These are phyloP conservation scores for Cercospora sesami DNA, from an alignment of 2,329 filamentous ascomycete genomes.

Conservation along the genomic window DNA sequence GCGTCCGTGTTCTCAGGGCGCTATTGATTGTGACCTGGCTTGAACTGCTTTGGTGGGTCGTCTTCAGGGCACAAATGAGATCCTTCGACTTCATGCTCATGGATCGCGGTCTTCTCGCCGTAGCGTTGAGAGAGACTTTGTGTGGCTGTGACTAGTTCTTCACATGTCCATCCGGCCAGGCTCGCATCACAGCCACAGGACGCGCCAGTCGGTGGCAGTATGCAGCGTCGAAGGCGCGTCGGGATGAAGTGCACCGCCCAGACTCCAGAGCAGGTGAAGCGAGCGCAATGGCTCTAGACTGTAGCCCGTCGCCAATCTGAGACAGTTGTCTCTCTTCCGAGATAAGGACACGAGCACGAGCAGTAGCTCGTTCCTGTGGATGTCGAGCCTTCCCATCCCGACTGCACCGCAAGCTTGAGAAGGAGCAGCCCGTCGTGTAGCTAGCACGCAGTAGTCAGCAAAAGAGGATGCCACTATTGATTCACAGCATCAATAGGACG, in stretches of 20 bases:
- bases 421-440: not conserved
- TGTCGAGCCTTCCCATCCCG: not conserved
- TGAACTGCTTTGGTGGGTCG: not conserved
- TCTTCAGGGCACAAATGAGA: not conserved
- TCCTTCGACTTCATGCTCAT: not conserved
- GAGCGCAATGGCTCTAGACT: not conserved
- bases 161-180: not conserved
- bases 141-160: not conserved
- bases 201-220: not conserved
- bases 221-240: not conserved
- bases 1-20: not conserved
- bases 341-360: not conserved
- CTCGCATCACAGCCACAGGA: not conserved
- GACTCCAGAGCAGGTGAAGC: not conserved
- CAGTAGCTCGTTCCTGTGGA: not conserved
- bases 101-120: conserved; percentile 1
- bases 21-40: not conserved
- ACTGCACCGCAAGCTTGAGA: not conserved
- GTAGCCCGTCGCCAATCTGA: not conserved
- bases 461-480: not conserved
- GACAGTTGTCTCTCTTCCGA: conserved; percentile 1
- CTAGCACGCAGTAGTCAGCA: not conserved
- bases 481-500: not conserved
- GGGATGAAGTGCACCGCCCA: not conserved
- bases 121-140: not conserved